Evolutionary conservation across 345 rosid genomes (phyloP).

Genomic region (Eutrema heterophyllum): DNA sequence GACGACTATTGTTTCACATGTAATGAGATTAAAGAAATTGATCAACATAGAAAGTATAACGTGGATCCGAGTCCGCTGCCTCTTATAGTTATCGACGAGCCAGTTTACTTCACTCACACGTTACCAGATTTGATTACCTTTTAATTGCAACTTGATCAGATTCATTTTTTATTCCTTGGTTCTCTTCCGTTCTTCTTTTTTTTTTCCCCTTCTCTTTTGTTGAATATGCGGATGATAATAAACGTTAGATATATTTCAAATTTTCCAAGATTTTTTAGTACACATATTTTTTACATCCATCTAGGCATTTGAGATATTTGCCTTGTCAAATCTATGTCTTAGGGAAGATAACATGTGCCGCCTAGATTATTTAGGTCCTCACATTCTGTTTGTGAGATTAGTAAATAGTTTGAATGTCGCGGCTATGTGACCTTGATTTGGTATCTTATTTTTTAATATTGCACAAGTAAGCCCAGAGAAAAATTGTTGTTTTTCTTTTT

Average conservation of each 20-base stretch:
- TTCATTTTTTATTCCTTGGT: neutral
- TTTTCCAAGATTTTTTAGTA: neutral
- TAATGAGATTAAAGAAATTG: conserved; percentile 16
- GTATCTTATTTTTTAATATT: too few species aligned
- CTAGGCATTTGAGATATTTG: neutral
- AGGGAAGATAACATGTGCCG: too few species aligned
- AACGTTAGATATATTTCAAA: conserved; percentile 11
- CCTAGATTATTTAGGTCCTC: too few species aligned
- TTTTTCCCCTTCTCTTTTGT: neutral
- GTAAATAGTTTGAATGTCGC: too few species aligned
- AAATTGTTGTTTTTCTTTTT: too few species aligned
- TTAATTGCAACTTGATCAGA: conserved; percentile 15
- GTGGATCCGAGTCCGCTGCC: conserved; percentile 21
- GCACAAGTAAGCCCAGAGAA: too few species aligned
- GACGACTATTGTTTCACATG: conserved; percentile 17
- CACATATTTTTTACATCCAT: neutral
- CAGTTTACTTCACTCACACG: conserved; percentile 25
- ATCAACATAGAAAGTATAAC: neutral
- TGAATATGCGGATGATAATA: conserved; percentile 18
- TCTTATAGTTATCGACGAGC: conserved; percentile 31
- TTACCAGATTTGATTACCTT: conserved; percentile 35
- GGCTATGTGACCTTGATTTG: too few species aligned
- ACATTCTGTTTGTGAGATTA: too few species aligned
- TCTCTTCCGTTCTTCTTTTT: neutral
- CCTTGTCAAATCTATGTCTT: neutral